Base-by-base conservation (phyloP, 257 asterid species). In the Prunella vulgaris region DNA sequence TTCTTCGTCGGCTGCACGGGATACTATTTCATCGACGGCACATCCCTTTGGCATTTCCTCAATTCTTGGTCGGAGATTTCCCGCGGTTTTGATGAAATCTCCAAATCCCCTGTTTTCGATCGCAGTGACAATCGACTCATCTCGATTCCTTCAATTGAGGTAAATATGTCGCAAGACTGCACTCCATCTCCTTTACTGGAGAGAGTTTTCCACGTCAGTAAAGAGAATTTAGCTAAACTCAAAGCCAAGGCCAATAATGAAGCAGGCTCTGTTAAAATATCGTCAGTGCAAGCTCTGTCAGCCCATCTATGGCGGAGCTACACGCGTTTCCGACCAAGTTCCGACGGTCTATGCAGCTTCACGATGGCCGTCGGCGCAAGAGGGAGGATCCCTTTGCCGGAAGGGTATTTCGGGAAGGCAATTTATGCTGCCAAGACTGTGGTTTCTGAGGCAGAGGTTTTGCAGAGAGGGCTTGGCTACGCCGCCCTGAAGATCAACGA, bases 241-340 rank as follows among this genome's bases (percentile, higher is more conserved):
- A 84, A 84, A 57, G 14, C 20, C 0, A 82, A 52, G 40, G 85
- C 89, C 5, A 82, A 73, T 15, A 1, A 72, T 1, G 81, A 83
- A 61, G 73, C 75, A 5, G 69, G 61, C 0, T 53, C 25, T 3
- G 56, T 66, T n/a, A 71, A 32, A 2, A 77, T 81, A 24, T 81
- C 87, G 0, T 48, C 87, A 0, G 58, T 87, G 4, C 93, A 32
- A 32, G 37, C 37, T 7, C 6, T 32, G 9, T 32, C 35, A 5
- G 35, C 35, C 4, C 35, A 30, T 30, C 6, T 30, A 30, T 30
- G 35, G 35, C 9, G 6, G 37, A 28, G 33, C 33, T 5, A 32
- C 37, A 32, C 9, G 9, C 37, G 37, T 32, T 5, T 1, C 6
- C 37, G 7, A n/a, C n/a, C n/a, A n/a, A n/a, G n/a, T n/a, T n/a